Evolutionary conservation across 192 early-diverging fungal species (phyloP).

Genomic region (Rhizophagus prolifer): DNA sequence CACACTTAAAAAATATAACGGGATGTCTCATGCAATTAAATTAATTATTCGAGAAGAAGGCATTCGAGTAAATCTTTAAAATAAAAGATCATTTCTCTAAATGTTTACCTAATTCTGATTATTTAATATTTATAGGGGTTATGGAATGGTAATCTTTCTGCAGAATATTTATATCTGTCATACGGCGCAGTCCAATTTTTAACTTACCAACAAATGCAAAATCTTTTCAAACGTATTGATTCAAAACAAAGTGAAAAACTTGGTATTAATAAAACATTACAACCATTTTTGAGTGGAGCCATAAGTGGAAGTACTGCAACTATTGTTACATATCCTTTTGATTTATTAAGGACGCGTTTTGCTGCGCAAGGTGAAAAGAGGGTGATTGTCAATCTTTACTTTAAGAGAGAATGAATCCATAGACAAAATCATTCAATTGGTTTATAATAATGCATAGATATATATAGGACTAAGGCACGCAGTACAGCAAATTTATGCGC

Average conservation of each 20-base stretch:
- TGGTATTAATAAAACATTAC: slow-evolving; percentile 13
- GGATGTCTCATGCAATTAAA: slow-evolving; percentile 62
- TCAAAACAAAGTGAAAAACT: neutral
- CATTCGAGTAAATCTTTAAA: slow-evolving; percentile 51
- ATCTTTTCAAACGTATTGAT: slow-evolving; percentile 32
- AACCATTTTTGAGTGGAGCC: slow-evolving; percentile 76
- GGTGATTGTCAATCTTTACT: slow-evolving; percentile 20
- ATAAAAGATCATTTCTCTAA: neutral
- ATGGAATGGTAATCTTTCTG: slow-evolving; percentile 94
- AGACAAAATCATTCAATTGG: neutral
- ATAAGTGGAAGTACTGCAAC: slow-evolving; percentile 81
- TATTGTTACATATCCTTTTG: slow-evolving; percentile 87
- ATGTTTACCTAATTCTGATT: neutral
- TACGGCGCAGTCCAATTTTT: slow-evolving; percentile 90
- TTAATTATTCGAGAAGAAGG: slow-evolving; percentile 83
- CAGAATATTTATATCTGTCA: slow-evolving; percentile 88
- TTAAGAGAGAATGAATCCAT: neutral
- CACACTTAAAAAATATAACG: slow-evolving; percentile 51
- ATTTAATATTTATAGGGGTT: slow-evolving; percentile 54
- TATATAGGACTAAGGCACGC: slow-evolving; percentile 70
- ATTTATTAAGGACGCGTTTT: slow-evolving; percentile 93
- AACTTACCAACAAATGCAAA: slow-evolving; percentile 62
- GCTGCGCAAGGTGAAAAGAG: slow-evolving; percentile 71
- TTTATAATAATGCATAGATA: slow-evolving; percentile 37
- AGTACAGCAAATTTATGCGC: slow-evolving; percentile 57